These are phyloP conservation scores for Dioscorea alata DNA, from an alignment of 106 monocot species.

Conservation along the genomic window DNA sequence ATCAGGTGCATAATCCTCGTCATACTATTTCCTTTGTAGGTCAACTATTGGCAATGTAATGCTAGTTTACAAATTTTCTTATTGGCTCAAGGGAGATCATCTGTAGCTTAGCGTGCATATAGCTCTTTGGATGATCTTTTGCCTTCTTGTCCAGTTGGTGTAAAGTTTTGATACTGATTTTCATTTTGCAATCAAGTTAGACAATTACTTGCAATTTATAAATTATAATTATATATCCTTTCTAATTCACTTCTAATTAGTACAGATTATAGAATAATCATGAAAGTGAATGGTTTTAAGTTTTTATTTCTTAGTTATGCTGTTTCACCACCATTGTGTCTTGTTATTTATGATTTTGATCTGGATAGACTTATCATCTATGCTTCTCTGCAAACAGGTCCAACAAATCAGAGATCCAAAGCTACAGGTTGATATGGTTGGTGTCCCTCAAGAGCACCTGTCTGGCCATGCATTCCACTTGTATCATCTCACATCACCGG, in stretches of 20 bases:
- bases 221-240: too few relatives aligned
- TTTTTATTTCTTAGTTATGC: neutral
- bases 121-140: too few relatives aligned
- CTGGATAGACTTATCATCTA: neutral
- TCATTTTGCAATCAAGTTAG: too few relatives aligned
- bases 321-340: neutral
- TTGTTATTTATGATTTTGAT: neutral
- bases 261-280: neutral
- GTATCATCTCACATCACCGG: conserved; percentile 91
- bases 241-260: neutral
- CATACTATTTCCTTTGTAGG: too few relatives aligned
- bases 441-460: conserved; percentile 85
- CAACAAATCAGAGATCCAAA: conserved; percentile 73
- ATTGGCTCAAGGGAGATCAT: too few relatives aligned
- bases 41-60: too few relatives aligned
- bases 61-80: too few relatives aligned
- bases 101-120: too few relatives aligned
- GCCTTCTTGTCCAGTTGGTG: too few relatives aligned
- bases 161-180: too few relatives aligned
- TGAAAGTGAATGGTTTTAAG: neutral
- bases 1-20: conserved; percentile 35
- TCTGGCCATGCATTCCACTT: conserved; percentile 90
- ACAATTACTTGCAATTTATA: too few relatives aligned
- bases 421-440: conserved; percentile 71
- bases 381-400: conserved; percentile 34